Evolutionary conservation across 2,329 filamentous ascomycete genomes (phyloP).

Genomic region (Botrytis fragariae): DNA sequence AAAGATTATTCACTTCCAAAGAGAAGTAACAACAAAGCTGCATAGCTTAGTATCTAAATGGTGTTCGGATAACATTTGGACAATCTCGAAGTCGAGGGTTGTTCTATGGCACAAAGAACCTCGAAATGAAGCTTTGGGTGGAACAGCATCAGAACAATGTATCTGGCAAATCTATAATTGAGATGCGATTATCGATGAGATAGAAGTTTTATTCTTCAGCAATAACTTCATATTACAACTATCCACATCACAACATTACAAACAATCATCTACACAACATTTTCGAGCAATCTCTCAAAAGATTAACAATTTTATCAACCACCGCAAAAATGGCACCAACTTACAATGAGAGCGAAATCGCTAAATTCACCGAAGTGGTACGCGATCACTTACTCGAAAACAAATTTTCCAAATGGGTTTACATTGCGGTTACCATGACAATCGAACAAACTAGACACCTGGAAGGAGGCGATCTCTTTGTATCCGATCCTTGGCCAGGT

Average conservation of each 20-base stretch:
- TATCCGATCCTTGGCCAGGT: neutral
- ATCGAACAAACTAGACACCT: neutral
- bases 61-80: neutral
- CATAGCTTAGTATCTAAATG: neutral
- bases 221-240: neutral
- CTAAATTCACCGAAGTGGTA: neutral
- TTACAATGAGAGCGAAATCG: neutral
- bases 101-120: neutral
- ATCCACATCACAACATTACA: neutral
- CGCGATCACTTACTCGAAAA: accelerated
- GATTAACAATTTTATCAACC: neutral
- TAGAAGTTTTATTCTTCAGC: neutral
- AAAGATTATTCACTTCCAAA: neutral
- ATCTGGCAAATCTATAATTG: neutral
- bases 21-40: neutral
- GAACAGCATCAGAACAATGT: neutral
- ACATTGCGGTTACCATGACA: neutral
- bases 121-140: neutral
- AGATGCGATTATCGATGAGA: too few relatives aligned
- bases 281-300: neutral
- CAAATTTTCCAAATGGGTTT: neutral
- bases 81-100: neutral
- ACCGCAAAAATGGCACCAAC: neutral
- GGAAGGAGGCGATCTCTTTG: neutral
- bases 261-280: neutral